Evolutionary conservation across 257 asterid genomes (phyloP).

Genomic region (Fraxinus quadrangulata): DNA sequence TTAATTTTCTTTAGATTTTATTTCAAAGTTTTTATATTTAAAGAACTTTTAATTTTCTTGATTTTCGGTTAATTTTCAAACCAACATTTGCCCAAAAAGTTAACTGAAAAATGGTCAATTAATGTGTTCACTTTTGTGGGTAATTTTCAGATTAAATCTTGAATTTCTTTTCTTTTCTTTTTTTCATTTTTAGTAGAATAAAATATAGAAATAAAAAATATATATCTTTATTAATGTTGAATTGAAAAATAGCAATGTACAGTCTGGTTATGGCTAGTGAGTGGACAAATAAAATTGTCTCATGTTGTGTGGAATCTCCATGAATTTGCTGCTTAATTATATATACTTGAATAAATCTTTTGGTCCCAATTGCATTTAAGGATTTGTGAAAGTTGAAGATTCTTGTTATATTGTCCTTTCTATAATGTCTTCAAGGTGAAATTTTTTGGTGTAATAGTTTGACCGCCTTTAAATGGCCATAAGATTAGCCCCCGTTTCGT

Average conservation of each 20-base stretch:
- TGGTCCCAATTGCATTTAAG: constrained; percentile 7
- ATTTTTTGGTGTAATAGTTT: not conserved
- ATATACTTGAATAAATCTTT: constrained; percentile 5
- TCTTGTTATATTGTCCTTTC: not conserved
- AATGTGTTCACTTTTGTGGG: not conserved
- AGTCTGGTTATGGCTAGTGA: not conserved
- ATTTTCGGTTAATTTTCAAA: too few relatives aligned
- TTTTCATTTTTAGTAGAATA: not conserved
- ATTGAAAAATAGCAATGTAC: not conserved
- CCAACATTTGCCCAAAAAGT: not conserved
- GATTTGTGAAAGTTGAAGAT: not conserved
- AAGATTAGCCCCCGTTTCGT: too few relatives aligned
- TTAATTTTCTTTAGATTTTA: too few relatives aligned
- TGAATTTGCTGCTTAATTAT: not conserved
- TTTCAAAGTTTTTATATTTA: too few relatives aligned
- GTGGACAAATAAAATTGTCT: constrained; percentile 18
- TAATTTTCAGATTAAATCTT: not conserved
- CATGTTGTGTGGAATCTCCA: constrained; percentile 16
- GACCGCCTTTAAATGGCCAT: not conserved
- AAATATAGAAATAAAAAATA: not conserved
- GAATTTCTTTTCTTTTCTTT: too few relatives aligned
- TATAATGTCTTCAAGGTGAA: not conserved
- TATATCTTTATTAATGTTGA: not conserved
- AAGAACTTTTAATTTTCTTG: too few relatives aligned
- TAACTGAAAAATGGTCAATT: not conserved